phyloP scores from a whole-genome alignment of 2,329 filamentous ascomycete species.

The Juglanconis juglandina region DNA sequence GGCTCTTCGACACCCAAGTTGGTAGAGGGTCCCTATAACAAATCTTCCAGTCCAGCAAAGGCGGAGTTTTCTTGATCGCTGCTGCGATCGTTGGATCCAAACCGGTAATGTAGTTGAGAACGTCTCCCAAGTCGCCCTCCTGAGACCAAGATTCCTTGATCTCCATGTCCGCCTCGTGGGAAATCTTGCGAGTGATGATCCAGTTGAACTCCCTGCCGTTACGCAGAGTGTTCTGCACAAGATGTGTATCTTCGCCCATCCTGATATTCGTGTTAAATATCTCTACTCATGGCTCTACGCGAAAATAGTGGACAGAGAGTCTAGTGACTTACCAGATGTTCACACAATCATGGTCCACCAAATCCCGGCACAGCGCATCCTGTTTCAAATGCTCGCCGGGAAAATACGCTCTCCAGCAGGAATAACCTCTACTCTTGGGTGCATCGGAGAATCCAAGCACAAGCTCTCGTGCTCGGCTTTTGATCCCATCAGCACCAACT shows the following conservation, averaged over 20 bases:
- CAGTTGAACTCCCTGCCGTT: constrained; percentile 43
- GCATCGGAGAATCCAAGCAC: constrained; percentile 51
- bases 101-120: constrained; percentile 32
- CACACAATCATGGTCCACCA: constrained; percentile 40
- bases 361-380: constrained; percentile 35
- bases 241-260: constrained; percentile 41
- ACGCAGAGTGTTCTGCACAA: constrained; percentile 42
- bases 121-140: constrained; percentile 43
- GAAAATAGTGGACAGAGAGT: not conserved
- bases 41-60: constrained; percentile 52
- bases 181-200: constrained; percentile 43
- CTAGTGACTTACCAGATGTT: constrained; percentile 34
- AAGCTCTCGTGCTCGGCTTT: constrained; percentile 46
- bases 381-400: constrained; percentile 32
- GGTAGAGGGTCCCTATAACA: constrained; percentile 51
- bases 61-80: constrained; percentile 41
- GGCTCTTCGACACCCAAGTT: constrained; percentile 48
- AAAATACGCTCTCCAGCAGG: constrained; percentile 49
- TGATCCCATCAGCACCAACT: constrained; percentile 50
- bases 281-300: not conserved
- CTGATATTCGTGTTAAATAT: too few relatives aligned
- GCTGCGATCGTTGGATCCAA: constrained; percentile 44
- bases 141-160: constrained; percentile 47
- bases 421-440: constrained; percentile 51
- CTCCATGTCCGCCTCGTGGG: constrained; percentile 39